A percentile compares a stretch with the other conserved stretches of the same genome.
Conservation (phyloP, 2,329 filamentous ascomycete genomes). For the Exophiala spinifera region DNA sequence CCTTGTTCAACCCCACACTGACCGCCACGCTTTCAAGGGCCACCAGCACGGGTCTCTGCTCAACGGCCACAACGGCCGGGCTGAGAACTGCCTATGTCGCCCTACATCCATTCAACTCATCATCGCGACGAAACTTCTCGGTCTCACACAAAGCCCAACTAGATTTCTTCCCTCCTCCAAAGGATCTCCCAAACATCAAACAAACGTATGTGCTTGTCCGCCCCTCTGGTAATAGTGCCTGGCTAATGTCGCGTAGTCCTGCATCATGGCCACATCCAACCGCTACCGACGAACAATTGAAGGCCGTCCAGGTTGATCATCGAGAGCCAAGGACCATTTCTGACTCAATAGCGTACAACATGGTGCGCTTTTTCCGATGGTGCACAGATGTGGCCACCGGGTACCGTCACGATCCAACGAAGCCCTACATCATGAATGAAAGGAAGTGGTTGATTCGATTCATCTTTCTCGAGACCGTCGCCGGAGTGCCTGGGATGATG, state of each 20-base stretch:
- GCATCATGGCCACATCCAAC: conserved; percentile 29
- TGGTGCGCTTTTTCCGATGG: conserved; percentile 73
- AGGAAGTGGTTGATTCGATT: conserved; percentile 87
- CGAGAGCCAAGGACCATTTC: conserved; percentile 68
- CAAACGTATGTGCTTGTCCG: conserved; percentile 17
- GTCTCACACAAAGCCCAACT: conserved; percentile 37
- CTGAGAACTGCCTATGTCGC: conserved; percentile 28
- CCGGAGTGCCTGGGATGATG: conserved; percentile 95
- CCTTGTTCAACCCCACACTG: conserved; percentile 18
- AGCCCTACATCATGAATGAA: conserved; percentile 70
- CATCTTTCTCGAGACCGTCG: conserved; percentile 91
- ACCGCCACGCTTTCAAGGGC: conserved; percentile 22
- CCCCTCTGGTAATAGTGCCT: conserved; percentile 3
- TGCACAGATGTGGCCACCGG: conserved; percentile 80
- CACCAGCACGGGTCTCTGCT: conserved; percentile 22
- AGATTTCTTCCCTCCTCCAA: conserved; percentile 57
- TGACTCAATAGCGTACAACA: conserved; percentile 73
- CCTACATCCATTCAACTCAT: conserved; percentile 16
- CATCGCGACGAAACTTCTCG: conserved; percentile 36
- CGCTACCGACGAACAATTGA: conserved; percentile 78
- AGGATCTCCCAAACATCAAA: conserved; percentile 50
- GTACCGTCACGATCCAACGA: conserved; percentile 66
- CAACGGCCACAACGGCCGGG: conserved; percentile 24
- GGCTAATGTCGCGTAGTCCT: conserved; percentile 36
- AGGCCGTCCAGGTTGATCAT: conserved; percentile 69